Evolutionary conservation across 306 rosid species (phyloP), one percentile per base, ranked within the genome.

Genomic region (Sechiopsis laciniata): DNA sequence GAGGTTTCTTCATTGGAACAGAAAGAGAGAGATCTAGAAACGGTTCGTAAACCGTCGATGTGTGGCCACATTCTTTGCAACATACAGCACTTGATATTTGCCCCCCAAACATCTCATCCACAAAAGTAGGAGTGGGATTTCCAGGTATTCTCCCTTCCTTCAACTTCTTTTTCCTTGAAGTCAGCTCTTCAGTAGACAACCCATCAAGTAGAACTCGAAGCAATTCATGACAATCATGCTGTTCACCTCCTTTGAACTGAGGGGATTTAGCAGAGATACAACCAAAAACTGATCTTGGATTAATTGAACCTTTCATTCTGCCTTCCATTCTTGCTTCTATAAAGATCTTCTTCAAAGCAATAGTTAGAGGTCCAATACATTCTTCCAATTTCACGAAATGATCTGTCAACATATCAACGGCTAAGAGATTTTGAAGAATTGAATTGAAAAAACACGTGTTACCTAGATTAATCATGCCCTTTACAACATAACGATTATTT

Each of bases 401-500:
- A 48, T 82, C 89, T 51, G 89, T 89, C 85, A 95, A 77, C 81
- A 74, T 80, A 77, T 80, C 79, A 82, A 89, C 81, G 45, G 96
- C 97, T 48, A 95, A 83, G 84, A 95, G 80, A 83, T 91, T 95
- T 82, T 95, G 97, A 84, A 89, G 72, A 57, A 91, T 58, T 17
- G 99, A 95, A 83, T 95, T 95, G 80, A 95, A 95, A 85, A 91
- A 95, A 82, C 99, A 95, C 77, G 96, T 91, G 77, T 95, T 95
- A 51, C 97, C 99, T 57, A 95, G 95, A 85, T 95, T 95, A 77
- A 80, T 69, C 86, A 91, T 57, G 15, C 99, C 99, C 69, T 91
- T 83, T 16, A 83, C 95, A 6, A 82, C 79, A 79, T 88, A 89
- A 79, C 83, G 85, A 59, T 80, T 88, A 63, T 77, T 80, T 78